Percentiles rank a stretch among this genome's conserved stretches.
Evolutionary conservation across 805 yeast genomes (phyloP).

Genomic region (Hanseniaspora lachancei): DNA sequence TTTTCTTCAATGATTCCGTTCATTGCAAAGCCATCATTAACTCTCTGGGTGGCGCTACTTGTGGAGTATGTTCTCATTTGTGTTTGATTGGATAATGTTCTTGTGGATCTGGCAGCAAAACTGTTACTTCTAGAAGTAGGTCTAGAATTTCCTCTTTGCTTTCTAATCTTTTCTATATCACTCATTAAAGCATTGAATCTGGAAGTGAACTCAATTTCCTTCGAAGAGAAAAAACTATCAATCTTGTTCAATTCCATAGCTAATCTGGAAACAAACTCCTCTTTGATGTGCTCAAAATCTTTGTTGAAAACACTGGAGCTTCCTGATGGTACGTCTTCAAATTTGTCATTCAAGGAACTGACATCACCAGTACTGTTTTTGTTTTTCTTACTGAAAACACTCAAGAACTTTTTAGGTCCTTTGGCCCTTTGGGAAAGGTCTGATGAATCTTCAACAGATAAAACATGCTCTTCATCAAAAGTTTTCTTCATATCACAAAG

Average conservation of each 20-base stretch:
- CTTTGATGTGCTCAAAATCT: conserved; percentile 24
- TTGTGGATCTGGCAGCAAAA: not conserved
- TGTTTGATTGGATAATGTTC: conserved; percentile 8
- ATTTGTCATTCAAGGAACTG: not conserved
- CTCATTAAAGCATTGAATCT: conserved; percentile 35
- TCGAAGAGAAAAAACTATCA: conserved; percentile 37
- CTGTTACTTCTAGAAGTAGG: not conserved
- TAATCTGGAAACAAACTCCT: conserved; percentile 36
- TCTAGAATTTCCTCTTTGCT: conserved; percentile 6
- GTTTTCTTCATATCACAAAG: conserved; percentile 17
- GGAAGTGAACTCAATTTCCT: conserved; percentile 35
- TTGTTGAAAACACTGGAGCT: not conserved
- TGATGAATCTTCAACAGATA: not conserved
- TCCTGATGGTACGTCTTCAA: not conserved
- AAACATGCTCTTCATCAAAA: not conserved
- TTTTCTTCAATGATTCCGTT: conserved; percentile 10
- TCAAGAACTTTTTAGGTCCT: not conserved
- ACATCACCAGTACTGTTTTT: not conserved
- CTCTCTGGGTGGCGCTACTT: conserved; percentile 12
- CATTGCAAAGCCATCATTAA: conserved; percentile 18
- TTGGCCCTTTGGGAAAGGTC: not conserved
- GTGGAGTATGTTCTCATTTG: conserved; percentile 2
- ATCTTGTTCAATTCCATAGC: conserved; percentile 39
- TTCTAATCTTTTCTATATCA: conserved; percentile 34
- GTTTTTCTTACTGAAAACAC: not conserved